Base-by-base conservation (phyloP, 371 early-diverging fungal species). In the Chytridium lagenaria region DNA sequence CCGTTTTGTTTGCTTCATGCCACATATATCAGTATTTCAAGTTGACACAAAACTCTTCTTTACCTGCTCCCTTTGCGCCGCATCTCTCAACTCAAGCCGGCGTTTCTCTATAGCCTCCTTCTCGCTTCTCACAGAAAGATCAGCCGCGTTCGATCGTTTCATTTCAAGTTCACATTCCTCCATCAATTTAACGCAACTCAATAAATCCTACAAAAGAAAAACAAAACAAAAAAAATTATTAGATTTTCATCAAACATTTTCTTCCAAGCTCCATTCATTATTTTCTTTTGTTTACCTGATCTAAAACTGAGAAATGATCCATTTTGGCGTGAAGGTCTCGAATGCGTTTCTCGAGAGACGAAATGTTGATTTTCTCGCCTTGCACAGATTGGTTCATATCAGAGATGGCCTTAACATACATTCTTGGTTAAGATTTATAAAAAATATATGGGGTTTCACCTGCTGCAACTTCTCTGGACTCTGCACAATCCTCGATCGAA, bases 391-490 rank as follows among this genome's bases (percentile, higher is more conserved):
- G 66, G 65, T 70, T 84, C 83, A 90, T 86, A 68, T 90, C 89
- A 7, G 55, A 68, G 12, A 89, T 84, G 0, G 85, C 71, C 81
- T 81, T 33, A 23, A 63, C 36, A 23, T 37, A 73, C 5, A n/a
- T 36, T 61, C 5, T n/a, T n/a, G n/a, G n/a, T n/a, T n/a, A n/a
- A n/a, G n/a, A n/a, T n/a, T n/a, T n/a, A n/a, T n/a, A n/a, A n/a
- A n/a, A n/a, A n/a, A n/a, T n/a, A n/a, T n/a, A n/a, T n/a, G n/a
- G n/a, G 15, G 39, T 31, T 66, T 31, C 40, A 83, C 90, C 70
- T 85, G 81, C 74, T 88, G 85, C 7, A 90, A 77, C 74, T 88
- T 86, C 69, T 89, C 91, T 1, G 91, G 91, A 64, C 85, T 88
- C 31, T 85, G 85, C 37, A 91, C 90, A 36, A 90, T 86, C 0